A percentile compares a stretch with the other conserved stretches of the same genome.
Evolutionary conservation across 1,284 basidiomycete species (phyloP).

Genomic region (Cutaneotrichosporon daszewskae): DNA sequence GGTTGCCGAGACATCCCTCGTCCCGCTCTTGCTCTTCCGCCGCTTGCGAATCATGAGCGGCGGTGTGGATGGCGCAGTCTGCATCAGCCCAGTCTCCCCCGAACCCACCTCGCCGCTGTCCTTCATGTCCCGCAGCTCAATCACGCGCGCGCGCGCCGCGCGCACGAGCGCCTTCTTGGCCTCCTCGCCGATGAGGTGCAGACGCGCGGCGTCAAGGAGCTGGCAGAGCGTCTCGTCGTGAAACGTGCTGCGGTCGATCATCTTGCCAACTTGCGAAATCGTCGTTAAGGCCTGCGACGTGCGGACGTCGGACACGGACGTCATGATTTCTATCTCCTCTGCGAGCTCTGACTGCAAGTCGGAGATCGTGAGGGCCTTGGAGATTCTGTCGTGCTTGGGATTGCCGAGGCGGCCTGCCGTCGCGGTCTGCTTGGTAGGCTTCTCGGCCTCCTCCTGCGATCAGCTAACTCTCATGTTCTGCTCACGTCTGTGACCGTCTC

Average conservation of each 20-base stretch:
- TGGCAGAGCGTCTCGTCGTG: constrained; percentile 48
- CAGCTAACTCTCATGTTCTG: too few relatives aligned
- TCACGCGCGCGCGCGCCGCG: constrained; percentile 41
- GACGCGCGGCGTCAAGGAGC: constrained; percentile 39
- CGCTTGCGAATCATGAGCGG: constrained; percentile 14
- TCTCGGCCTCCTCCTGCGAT: too few relatives aligned
- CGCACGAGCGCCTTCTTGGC: constrained; percentile 43
- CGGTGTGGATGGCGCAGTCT: neutral
- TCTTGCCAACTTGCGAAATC: constrained; percentile 31
- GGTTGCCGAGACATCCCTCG: neutral
- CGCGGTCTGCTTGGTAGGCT: too few relatives aligned
- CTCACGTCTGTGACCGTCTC: constrained; percentile 44
- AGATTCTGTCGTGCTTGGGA: too few relatives aligned
- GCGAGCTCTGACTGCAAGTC: neutral
- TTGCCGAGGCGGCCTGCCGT: too few relatives aligned
- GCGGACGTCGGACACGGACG: too few relatives aligned
- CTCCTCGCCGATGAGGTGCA: constrained; percentile 41
- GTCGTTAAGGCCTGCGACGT: constrained; percentile 20
- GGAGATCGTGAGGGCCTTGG: too few relatives aligned
- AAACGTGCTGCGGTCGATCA: constrained; percentile 37
- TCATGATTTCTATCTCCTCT: neutral
- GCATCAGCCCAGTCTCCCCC: neutral
- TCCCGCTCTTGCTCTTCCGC: constrained; percentile 2
- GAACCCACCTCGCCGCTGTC: constrained; percentile 19
- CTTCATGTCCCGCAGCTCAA: constrained; percentile 37